Percentiles rank a stretch among this genome's conserved stretches.
phyloP scores from a whole-genome alignment of 768 basidiomycete species.

The Phaffia tasmanica region DNA sequence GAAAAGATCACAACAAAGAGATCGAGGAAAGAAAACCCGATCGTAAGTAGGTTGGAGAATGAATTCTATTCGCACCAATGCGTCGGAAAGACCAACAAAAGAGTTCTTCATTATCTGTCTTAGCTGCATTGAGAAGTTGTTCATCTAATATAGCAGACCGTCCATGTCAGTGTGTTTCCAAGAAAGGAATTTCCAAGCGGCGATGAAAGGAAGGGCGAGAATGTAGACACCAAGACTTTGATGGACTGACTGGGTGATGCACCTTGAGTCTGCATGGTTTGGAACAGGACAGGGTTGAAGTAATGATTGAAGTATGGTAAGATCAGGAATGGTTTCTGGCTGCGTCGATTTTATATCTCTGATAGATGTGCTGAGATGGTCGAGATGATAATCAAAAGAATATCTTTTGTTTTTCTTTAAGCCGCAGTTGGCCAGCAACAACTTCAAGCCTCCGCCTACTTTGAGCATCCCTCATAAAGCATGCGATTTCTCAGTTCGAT shows the following conservation, averaged over 20 bases:
- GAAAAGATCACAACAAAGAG: background rate
- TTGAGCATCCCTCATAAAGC: too few species aligned
- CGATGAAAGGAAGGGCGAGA: background rate
- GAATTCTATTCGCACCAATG: background rate
- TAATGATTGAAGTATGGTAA: too few species aligned
- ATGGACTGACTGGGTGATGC: constrained; percentile 16
- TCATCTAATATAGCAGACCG: constrained; percentile 9
- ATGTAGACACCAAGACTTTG: background rate
- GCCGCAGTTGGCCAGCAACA: too few species aligned
- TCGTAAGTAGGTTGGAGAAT: background rate
- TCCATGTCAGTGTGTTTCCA: background rate
- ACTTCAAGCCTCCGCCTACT: too few species aligned
- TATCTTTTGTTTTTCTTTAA: too few species aligned
- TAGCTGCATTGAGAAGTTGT: constrained; percentile 23
- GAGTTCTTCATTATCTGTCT: constrained; percentile 24
- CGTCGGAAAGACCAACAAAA: constrained; percentile 6
- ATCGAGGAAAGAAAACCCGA: background rate
- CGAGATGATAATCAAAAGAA: too few species aligned
- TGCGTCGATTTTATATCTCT: too few species aligned
- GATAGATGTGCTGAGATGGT: too few species aligned
- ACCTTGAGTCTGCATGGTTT: constrained; percentile 1
- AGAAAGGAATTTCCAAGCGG: background rate
- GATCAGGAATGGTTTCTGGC: too few species aligned
- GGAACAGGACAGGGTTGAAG: too few species aligned
- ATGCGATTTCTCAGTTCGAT: too few species aligned